These are phyloP conservation scores for Acanthamoeba healyi DNA, from an alignment of 208 protist species.

Conservation along the genomic window DNA sequence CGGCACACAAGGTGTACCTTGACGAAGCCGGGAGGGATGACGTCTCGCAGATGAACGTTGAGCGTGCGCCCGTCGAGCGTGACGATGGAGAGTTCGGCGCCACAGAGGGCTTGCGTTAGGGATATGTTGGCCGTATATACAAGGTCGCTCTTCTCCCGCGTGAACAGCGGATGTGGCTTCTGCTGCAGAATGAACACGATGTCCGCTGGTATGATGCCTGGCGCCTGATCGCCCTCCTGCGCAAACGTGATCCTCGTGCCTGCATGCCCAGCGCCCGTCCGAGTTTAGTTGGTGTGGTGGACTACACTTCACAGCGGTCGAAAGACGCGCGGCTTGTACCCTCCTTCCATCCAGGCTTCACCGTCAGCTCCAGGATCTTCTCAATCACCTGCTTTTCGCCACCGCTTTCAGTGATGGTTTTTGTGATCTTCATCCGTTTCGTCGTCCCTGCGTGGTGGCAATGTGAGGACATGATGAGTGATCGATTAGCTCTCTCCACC, in stretches of 20 bases:
- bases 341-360: constrained; percentile 96
- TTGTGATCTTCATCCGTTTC: constrained; percentile 92
- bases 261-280: not conserved
- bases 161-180: constrained; percentile 94
- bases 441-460: constrained; percentile 90
- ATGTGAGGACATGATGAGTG: constrained; percentile 78
- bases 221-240: constrained; percentile 84
- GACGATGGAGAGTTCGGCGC: constrained; percentile 47
- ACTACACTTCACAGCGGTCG: not conserved
- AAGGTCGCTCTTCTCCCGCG: constrained; percentile 93
- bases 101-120: constrained; percentile 78
- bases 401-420: constrained; percentile 75
- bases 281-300: not conserved
- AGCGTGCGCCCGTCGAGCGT: constrained; percentile 78
- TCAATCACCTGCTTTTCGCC: constrained; percentile 77
- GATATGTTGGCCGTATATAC: constrained; percentile 76
- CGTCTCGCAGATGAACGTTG: constrained; percentile 57
- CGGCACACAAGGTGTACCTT: not conserved
- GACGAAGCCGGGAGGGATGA: constrained; percentile 75
- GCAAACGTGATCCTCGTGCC: constrained; percentile 96
- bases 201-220: constrained; percentile 93
- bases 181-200: constrained; percentile 97
- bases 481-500: constrained; percentile 77
- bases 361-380: constrained; percentile 95
- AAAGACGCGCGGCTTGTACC: constrained; percentile 82